A percentile compares a stretch with the other conserved stretches of the same genome.
phyloP scores from a whole-genome alignment of 345 rosid species.

The Citrus mangshanensis region DNA sequence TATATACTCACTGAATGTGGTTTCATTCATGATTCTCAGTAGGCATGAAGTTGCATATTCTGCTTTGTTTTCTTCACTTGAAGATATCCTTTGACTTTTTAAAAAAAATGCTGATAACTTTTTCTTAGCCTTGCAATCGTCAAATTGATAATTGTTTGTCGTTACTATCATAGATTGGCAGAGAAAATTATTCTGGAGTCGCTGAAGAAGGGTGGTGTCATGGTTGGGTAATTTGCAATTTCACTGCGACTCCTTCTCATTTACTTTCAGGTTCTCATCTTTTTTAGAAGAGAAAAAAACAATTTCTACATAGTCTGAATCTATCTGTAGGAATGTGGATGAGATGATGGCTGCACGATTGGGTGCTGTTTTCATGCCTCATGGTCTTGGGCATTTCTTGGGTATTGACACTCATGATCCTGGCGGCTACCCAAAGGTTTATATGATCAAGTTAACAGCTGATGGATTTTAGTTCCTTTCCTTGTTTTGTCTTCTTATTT shows the following conservation, averaged over 20 bases:
- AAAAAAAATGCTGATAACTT: too few species aligned
- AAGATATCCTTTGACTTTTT: background rate
- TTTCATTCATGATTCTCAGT: background rate
- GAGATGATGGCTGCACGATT: conserved; percentile 78
- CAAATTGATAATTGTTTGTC: background rate
- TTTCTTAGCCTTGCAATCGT: background rate
- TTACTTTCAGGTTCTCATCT: conserved; percentile 2
- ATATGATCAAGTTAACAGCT: conserved; percentile 4
- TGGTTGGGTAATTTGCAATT: conserved; percentile 56
- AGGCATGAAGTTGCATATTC: conserved; percentile 1
- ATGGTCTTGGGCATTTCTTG: conserved; percentile 89
- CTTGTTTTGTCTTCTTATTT: background rate
- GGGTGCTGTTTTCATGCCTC: conserved; percentile 96
- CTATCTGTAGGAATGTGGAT: conserved; percentile 50
- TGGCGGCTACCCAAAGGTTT: conserved; percentile 79
- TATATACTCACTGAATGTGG: conserved; percentile 1
- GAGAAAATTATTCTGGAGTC: conserved; percentile 76
- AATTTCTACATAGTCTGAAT: background rate
- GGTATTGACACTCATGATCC: conserved; percentile 97
- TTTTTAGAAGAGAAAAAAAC: conserved; percentile 2
- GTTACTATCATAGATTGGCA: conserved; percentile 56
- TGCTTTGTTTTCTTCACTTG: background rate
- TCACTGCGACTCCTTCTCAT: conserved; percentile 2
- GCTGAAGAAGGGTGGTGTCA: conserved; percentile 53
- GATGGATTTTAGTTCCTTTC: background rate